Evolutionary conservation across 805 yeast species (phyloP), one percentile per base, ranked within the genome.

Genomic region (Saturnispora bothae): DNA sequence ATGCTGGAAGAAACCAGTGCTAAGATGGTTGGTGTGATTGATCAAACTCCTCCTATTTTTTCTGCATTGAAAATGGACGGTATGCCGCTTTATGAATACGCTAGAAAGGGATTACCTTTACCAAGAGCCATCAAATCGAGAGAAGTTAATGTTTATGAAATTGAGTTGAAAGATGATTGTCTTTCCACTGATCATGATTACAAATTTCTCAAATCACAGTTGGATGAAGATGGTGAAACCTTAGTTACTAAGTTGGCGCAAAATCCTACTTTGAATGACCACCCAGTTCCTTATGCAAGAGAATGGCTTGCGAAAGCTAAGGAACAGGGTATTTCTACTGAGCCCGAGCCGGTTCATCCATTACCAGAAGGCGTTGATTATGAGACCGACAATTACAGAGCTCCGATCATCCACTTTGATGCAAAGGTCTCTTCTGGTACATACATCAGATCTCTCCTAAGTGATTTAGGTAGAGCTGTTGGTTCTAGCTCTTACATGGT

Each of bases 41-140:
- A 69, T 48, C 99, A 92, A 59, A 80, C 94, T 1, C 98, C 99
- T 10, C 98, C 99, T 0, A 79, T 92, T 12, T 92, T 75, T 57
- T 83, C 96, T 14, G 98, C 98, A 0, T 64, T 94, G 42, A 89
- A 89, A 54, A 81, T 94, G 77, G 78, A 85, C 53, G 99, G 99
- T 14, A 85, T 78, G 60, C 94, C 95, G 3, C 63, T 94, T 34
- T 86, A 94, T 54, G 95, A 89, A 50, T 92, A 92, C 56, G 98
- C 98, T 2, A 69, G 98, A 45, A 73, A 81, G 45, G 94, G 94
- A 0, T 63, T 71, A 19, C 89, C 95, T 0, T 66, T 92, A 16
- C 98, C 98, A 0, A 69, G 73, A 35, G 71, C 79, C n/a, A 84
- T 94, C 37, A 76, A 82, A 50, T 71, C 83, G 2, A 69, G 98